Percentiles rank a stretch among this genome's conserved stretches.
Conservation (phyloP, 306 rosid species). For the Neltuma alba region DNA sequence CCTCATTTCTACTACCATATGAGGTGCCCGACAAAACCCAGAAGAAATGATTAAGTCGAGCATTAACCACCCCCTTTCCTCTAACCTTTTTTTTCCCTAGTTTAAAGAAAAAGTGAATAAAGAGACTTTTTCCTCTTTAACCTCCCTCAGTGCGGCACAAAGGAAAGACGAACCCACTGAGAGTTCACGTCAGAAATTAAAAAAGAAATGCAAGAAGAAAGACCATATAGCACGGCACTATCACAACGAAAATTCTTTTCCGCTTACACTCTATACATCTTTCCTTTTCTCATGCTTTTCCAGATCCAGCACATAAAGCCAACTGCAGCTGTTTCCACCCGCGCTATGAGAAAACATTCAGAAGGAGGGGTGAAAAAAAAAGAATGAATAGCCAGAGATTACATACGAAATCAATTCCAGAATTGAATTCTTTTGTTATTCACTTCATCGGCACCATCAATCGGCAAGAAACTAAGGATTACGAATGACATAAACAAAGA, state of each 20-base stretch:
- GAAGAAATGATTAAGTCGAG: slow-evolving; percentile 31
- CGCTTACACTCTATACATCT: slow-evolving; percentile 39
- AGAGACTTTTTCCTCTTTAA: slow-evolving; percentile 45
- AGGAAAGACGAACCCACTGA: slow-evolving; percentile 41
- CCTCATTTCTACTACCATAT: slow-evolving; percentile 26
- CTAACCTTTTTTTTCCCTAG: slow-evolving; percentile 31
- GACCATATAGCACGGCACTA: slow-evolving; percentile 61
- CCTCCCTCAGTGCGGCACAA: slow-evolving; percentile 52
- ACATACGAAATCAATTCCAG: neutral
- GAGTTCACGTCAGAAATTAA: slow-evolving; percentile 39
- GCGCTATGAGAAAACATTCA: slow-evolving; percentile 39
- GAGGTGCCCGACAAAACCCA: slow-evolving; percentile 31
- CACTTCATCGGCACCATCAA: slow-evolving; percentile 20
- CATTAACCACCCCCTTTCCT: slow-evolving; percentile 39
- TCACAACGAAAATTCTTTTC: slow-evolving; percentile 39
- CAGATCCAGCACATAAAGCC: slow-evolving; percentile 76
- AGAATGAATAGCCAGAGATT: slow-evolving; percentile 5
- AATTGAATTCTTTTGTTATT: neutral
- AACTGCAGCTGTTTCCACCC: slow-evolving; percentile 64
- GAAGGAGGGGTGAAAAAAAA: slow-evolving; percentile 22
- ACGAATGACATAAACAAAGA: neutral
- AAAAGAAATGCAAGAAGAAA: slow-evolving; percentile 50
- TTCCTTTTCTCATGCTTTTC: slow-evolving; percentile 49
- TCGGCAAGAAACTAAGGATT: slow-evolving; percentile 7
- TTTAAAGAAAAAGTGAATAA: slow-evolving; percentile 38